These are phyloP conservation scores for Didymella keratinophila DNA, from an alignment of 2,329 filamentous ascomycete genomes.

Conservation along the genomic window DNA sequence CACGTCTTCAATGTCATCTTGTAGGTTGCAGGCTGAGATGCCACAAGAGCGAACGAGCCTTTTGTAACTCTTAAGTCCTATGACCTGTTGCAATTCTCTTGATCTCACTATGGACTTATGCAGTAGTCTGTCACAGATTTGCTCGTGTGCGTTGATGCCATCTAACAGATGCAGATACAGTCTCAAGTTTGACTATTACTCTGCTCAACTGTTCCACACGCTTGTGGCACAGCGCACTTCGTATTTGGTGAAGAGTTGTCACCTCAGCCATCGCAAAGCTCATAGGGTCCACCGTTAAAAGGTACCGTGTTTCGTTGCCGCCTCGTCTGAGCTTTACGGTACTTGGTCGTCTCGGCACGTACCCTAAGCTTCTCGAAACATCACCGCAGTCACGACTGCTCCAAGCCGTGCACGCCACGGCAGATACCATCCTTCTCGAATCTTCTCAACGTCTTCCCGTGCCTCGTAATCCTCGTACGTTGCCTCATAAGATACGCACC, in stretches of 20 bases:
- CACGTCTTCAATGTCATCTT: no score
- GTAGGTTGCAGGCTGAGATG: neutral
- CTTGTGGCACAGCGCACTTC: neutral
- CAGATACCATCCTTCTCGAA: neutral
- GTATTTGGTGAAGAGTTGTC: no score
- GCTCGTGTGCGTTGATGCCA: neutral
- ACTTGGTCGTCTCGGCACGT: constrained; percentile 1
- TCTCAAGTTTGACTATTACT: neutral
- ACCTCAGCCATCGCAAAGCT: neutral
- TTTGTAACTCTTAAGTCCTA: neutral
- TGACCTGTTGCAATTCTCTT: neutral
- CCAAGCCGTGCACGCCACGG: neutral
- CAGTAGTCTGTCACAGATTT: neutral
- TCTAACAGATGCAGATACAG: neutral
- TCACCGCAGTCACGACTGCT: neutral
- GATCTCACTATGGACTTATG: neutral
- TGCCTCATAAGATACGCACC: neutral
- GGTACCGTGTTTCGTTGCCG: neutral
- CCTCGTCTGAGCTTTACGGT: neutral
- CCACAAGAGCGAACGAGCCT: neutral
- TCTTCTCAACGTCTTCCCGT: neutral
- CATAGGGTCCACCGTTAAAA: neutral
- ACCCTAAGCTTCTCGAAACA: neutral
- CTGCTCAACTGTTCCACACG: neutral
- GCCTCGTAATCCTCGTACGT: constrained; percentile 13